These are phyloP conservation scores for Podospora sp. DNA, from an alignment of 495 filamentous ascomycete genomes.

Conservation along the genomic window DNA sequence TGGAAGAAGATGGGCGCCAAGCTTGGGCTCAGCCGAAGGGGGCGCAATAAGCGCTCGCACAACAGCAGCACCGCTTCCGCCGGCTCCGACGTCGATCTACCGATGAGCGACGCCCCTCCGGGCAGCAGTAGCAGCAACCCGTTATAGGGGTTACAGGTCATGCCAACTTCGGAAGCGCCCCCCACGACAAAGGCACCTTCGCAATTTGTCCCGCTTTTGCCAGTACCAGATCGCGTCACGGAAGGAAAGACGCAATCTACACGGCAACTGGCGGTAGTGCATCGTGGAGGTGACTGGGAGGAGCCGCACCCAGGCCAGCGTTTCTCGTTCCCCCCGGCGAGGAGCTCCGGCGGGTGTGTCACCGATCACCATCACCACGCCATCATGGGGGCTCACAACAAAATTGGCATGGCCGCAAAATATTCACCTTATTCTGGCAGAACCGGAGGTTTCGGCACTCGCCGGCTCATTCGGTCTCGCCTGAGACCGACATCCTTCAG, in stretches of 20 bases:
- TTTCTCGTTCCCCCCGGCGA: slow-evolving; percentile 37
- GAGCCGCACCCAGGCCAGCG: slow-evolving; percentile 51
- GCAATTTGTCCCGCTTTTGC: slow-evolving; percentile 15
- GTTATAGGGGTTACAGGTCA: slow-evolving; percentile 60
- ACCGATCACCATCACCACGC: slow-evolving; percentile 26
- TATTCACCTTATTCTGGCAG: slow-evolving; percentile 32
- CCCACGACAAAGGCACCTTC: slow-evolving; percentile 32
- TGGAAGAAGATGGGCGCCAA: slow-evolving; percentile 89
- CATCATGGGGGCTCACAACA: slow-evolving; percentile 40
- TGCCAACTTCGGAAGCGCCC: slow-evolving; percentile 43
- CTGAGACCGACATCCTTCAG: slow-evolving; percentile 34
- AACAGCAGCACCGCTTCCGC: slow-evolving; percentile 41
- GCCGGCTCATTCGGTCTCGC: slow-evolving; percentile 35
- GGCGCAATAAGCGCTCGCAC: slow-evolving; percentile 43
- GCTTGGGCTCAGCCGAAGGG: slow-evolving; percentile 68
- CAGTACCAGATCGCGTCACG: slow-evolving; percentile 22
- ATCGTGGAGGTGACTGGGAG: slow-evolving; percentile 42
- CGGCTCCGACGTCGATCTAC: slow-evolving; percentile 29
- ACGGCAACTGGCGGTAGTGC: slow-evolving; percentile 21
- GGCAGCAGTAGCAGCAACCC: slow-evolving; percentile 38
- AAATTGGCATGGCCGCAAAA: slow-evolving; percentile 60
- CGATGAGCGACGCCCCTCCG: slow-evolving; percentile 33
- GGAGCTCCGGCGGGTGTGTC: slow-evolving; percentile 36
- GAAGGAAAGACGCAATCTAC: slow-evolving; percentile 24
- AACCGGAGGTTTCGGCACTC: slow-evolving; percentile 26